Evolutionary conservation across 495 filamentous ascomycete species (phyloP), one percentile per base, ranked within the genome.

Genomic region (Pseudotulostoma volvatum): DNA sequence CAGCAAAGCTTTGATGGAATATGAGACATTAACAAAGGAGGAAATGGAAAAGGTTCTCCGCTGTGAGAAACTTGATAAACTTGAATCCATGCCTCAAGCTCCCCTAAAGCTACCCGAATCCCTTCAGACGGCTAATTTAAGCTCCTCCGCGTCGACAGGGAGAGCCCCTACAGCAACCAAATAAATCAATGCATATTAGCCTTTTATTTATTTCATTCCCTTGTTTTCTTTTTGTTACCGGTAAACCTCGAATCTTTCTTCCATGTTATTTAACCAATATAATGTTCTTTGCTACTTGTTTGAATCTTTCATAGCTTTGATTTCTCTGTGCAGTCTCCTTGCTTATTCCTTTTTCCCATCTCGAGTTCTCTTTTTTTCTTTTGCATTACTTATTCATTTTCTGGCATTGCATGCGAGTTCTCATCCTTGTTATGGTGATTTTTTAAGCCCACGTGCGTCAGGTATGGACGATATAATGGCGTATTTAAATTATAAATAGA

Each of bases 1-100:
- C 3, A 87, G 87, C 19, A 76, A 85, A 49, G 90, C 86, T 2
- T 61, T 97, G 9, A 74, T 97, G 18, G 79, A 96, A 62, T 95
- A 95, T 57, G 92, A 96, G 60, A 92, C 83, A 2, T 61, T 95
- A 16, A 80, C 75, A 45, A 79, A 77, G 52, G 78, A 81, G 17
- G 92, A 97, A 51, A 88, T 95, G 48, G 80, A 80, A 55, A 84
- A 79, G 61, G 80, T 94, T 2, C 67, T 95, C 18, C 68, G 68
- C 39, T 90, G 90, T 13, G 84, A 93, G 59, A 82, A 81, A 53
- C 61, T 95, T n/a, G 71, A 74, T 9, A 76, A 70, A 44, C 35
- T 79, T 16, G 50, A 52, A 14, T 51, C 62, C 8, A 36, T 52
- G 9, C 48, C 67, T 4, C 51, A 60, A 17, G 56, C 60, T 3